Evolutionary conservation across 768 basidiomycete genomes (phyloP).

Genomic region (Tulasnella calospora): DNA sequence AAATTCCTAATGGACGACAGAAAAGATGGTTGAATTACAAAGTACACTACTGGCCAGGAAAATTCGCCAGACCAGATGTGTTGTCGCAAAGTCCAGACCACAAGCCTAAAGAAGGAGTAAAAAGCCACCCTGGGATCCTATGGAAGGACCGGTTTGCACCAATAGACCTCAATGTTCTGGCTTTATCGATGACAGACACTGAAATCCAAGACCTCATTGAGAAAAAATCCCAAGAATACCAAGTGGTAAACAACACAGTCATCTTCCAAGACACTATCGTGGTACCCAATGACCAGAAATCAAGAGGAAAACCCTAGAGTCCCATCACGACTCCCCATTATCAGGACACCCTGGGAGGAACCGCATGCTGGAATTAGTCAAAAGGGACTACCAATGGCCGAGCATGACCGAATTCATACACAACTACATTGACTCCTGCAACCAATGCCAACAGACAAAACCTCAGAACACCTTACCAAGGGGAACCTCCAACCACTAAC

Average conservation of each 20-base stretch:
- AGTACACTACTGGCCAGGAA: background rate
- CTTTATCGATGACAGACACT: background rate
- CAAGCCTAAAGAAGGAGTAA: background rate
- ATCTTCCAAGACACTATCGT: background rate
- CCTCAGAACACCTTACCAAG: background rate
- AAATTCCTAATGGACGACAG: background rate
- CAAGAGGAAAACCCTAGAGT: background rate
- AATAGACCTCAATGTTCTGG: background rate
- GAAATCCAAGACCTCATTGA: too few species aligned
- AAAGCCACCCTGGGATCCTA: background rate
- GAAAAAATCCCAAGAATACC: background rate
- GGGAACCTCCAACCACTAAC: background rate
- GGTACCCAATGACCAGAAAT: background rate
- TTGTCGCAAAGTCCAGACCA: background rate
- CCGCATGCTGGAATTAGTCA: background rate
- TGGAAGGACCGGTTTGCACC: background rate
- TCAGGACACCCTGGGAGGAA: constrained; percentile 4
- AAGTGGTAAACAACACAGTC: background rate
- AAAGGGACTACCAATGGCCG: background rate
- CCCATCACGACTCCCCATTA: background rate
- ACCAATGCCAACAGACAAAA: background rate
- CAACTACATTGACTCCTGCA: background rate
- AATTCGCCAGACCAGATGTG: background rate
- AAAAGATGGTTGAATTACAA: background rate
- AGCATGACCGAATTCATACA: background rate